These are phyloP conservation scores for Phaeosphaeria sp. DNA, from an alignment of 2,329 filamentous ascomycete genomes.

Conservation along the genomic window DNA sequence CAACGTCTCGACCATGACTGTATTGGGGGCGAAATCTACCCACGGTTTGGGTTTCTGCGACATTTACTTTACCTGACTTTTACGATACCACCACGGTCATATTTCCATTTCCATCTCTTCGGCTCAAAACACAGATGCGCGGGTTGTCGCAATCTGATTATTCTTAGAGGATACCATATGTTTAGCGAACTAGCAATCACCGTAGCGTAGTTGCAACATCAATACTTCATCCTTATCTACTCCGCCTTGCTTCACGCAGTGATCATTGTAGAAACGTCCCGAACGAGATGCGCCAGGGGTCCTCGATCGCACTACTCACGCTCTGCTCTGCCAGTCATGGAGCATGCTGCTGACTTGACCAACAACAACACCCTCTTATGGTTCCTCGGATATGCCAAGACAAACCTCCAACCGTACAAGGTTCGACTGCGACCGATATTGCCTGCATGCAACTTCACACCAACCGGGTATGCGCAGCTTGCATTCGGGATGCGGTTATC, in stretches of 20 bases:
- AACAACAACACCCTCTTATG: background rate
- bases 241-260: background rate
- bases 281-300: background rate
- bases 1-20: background rate
- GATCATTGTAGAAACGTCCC: background rate
- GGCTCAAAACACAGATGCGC: constrained; percentile 25
- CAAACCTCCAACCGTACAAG: background rate
- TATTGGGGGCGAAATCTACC: constrained; percentile 5
- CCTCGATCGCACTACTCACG: background rate
- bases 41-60: constrained; percentile 13
- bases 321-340: background rate
- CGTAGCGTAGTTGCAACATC: constrained; percentile 27
- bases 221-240: constrained; percentile 17
- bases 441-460: background rate
- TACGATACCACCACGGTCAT: constrained; percentile 28
- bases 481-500: background rate
- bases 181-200: constrained; percentile 23
- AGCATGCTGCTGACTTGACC: background rate
- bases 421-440: background rate
- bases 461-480: background rate
- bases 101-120: constrained; percentile 12
- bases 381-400: background rate
- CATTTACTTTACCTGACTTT: constrained; percentile 13
- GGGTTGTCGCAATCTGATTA: constrained; percentile 11
- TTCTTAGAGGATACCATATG: constrained; percentile 25